Base-by-base conservation (phyloP, 345 rosid genomes). In the Populus deltoides region DNA sequence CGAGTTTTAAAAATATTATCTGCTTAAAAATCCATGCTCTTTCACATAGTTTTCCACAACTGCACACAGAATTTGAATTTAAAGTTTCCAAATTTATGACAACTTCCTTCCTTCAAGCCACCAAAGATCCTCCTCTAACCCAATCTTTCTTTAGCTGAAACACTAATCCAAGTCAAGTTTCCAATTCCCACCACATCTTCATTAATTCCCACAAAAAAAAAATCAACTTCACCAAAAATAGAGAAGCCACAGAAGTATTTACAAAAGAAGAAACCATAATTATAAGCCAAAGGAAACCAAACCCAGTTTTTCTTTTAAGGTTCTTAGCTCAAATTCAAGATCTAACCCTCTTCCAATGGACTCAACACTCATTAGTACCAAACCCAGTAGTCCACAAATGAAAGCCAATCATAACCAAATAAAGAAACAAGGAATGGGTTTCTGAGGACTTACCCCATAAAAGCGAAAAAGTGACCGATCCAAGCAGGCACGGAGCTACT, bases 391-490 rank as follows among this genome's bases (percentile, higher is more conserved):
- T 7, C 51, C n/a, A 27, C 51, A 73, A 47, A 12, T 45, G 6
- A 18, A 66, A 47, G 70, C 22, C 75, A 22, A 49, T 1, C 17
- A 11, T 22, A 45, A 74, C 22, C 2, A 51, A 27, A 3, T 8
- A 62, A 70, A 73, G 33, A 9, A 49, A 22, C 18, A 22, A 12
- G 6, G 35, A 35, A 75, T 33, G 16, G 2, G 75, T 77, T 67
- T 51, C 33, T 69, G 35, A 84, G 22, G 7, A 77, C 83, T 81
- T 77, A 88, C 94, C 91, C 88, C 85, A 87, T 86, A 71, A 89
- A 91, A 74, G 87, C 85, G 13, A 91, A 86, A 45, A 88, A 70
- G 78, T 85, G 87, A 69, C 73, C 72, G 85, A 89, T 86, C 92
- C 94, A 89, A 79, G 85, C 78, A 63, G 83, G 51, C 39, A 83